phyloP scores from a whole-genome alignment of 495 filamentous ascomycete genomes.

The Hypomontagnella submonticulosa region DNA sequence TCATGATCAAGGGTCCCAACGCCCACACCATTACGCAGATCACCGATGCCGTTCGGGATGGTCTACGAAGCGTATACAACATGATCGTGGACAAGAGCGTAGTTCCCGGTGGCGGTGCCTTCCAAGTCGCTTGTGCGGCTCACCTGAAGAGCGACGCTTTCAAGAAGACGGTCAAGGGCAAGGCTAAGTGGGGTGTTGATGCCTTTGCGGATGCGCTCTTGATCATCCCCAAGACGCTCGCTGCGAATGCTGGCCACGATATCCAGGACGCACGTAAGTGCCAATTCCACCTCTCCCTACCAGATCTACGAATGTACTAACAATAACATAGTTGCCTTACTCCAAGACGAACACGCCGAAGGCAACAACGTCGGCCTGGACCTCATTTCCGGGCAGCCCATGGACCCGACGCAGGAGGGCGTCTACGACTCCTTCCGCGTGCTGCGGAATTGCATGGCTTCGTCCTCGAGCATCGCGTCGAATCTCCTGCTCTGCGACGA shows the following conservation, averaged over 20 bases:
- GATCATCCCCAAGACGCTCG: slow-evolving; percentile 95
- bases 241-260: slow-evolving; percentile 95
- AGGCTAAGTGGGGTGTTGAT: slow-evolving; percentile 92
- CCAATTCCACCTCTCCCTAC: too few relatives aligned
- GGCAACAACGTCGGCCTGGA: slow-evolving; percentile 90
- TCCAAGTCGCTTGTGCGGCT: slow-evolving; percentile 93
- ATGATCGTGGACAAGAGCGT: slow-evolving; percentile 97
- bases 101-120: slow-evolving; percentile 93
- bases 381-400: slow-evolving; percentile 84
- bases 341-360: slow-evolving; percentile 86
- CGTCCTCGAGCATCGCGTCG: slow-evolving; percentile 91
- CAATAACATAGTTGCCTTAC: slow-evolving; percentile 69
- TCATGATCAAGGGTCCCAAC: slow-evolving; percentile 98
- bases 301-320: slow-evolving; percentile 32
- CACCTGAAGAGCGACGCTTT: slow-evolving; percentile 87
- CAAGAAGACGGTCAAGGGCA: slow-evolving; percentile 90
- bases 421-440: slow-evolving; percentile 98
- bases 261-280: slow-evolving; percentile 89
- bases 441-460: slow-evolving; percentile 90
- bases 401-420: slow-evolving; percentile 94
- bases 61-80: slow-evolving; percentile 94
- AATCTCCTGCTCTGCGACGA: slow-evolving; percentile 98
- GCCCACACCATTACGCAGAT: slow-evolving; percentile 95
- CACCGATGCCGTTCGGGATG: slow-evolving; percentile 96
- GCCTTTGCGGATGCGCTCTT: slow-evolving; percentile 95